Conservation (phyloP, 2,329 filamentous ascomycete species). For the Juglanconis oblonga region DNA sequence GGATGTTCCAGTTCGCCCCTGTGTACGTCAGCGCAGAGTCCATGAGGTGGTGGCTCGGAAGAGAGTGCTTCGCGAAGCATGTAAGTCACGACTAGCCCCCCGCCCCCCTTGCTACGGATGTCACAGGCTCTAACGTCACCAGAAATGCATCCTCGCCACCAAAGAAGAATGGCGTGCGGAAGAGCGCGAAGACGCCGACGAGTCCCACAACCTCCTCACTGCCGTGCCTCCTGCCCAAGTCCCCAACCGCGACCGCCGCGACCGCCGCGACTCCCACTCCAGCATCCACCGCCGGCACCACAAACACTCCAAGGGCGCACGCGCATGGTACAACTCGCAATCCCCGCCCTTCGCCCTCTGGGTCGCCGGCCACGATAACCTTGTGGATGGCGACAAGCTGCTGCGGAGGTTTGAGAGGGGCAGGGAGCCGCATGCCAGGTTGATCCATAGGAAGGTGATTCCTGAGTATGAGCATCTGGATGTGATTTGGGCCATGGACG, state of each 20-base stretch:
- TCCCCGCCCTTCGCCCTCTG: slow-evolving; percentile 84
- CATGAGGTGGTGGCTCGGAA: slow-evolving; percentile 95
- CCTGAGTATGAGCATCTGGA: slow-evolving; percentile 91
- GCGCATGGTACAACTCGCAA: slow-evolving; percentile 78
- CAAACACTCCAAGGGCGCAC: slow-evolving; percentile 44
- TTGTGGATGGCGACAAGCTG: slow-evolving; percentile 78
- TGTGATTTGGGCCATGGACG: slow-evolving; percentile 92
- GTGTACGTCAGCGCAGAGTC: slow-evolving; percentile 86
- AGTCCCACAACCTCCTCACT: slow-evolving; percentile 24
- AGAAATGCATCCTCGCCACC: slow-evolving; percentile 84
- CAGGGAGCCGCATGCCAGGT: slow-evolving; percentile 73
- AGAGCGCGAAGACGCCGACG: slow-evolving; percentile 56
- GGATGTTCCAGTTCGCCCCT: slow-evolving; percentile 90
- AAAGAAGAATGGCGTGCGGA: slow-evolving; percentile 64
- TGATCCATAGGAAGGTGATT: slow-evolving; percentile 81
- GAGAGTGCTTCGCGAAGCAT: slow-evolving; percentile 41
- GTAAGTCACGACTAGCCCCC: not conserved
- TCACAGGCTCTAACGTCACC: slow-evolving; percentile 28
- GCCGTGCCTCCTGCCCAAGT: not conserved
- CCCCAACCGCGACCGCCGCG: not conserved
- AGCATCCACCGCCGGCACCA: slow-evolving; percentile 26
- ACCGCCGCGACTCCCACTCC: slow-evolving; percentile 4
- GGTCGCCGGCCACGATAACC: slow-evolving; percentile 77
- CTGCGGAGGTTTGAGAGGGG: slow-evolving; percentile 71
- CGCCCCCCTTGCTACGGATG: not conserved